Conservation (phyloP, 1,284 basidiomycete genomes). For the Anthracocystis panici-leucophaei region DNA sequence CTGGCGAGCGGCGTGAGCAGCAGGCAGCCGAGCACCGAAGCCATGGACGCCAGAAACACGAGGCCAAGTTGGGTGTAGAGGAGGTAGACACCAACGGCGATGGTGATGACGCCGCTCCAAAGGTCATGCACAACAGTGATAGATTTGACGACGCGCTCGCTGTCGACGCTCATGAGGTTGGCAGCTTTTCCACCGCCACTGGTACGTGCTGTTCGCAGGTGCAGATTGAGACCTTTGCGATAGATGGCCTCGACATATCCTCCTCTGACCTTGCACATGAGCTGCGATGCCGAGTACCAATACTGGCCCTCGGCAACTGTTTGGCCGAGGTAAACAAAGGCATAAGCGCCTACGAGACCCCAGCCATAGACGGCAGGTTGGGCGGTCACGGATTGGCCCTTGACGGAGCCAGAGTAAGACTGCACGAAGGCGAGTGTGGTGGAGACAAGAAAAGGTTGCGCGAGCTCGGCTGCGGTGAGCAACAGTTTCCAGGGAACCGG, state of each 20-base stretch:
- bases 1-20: conserved; percentile 46
- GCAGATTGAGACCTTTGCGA: conserved; percentile 59
- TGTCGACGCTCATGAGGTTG: conserved; percentile 65
- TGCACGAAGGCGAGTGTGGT: conserved; percentile 60
- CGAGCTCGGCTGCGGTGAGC: conserved; percentile 45
- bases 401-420: conserved; percentile 22
- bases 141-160: conserved; percentile 57
- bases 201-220: conserved; percentile 51
- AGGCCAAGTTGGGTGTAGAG: conserved; percentile 55
- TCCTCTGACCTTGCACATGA: conserved; percentile 54
- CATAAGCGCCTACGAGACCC: conserved; percentile 64
- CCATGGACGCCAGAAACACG: conserved; percentile 56
- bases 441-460: conserved; percentile 58
- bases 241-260: conserved; percentile 60
- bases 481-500: conserved; percentile 55
- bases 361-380: conserved; percentile 59
- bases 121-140: conserved; percentile 51
- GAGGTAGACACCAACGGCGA: conserved; percentile 55
- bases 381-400: conserved; percentile 17
- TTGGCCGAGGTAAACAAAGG: conserved; percentile 55
- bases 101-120: conserved; percentile 55
- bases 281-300: conserved; percentile 48
- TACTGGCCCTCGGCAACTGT: conserved; percentile 54
- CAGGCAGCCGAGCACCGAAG: conserved; percentile 45
- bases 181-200: conserved; percentile 57